Evolutionary conservation across 495 filamentous ascomycete species (phyloP).

Genomic region (Cladorrhinum samala): DNA sequence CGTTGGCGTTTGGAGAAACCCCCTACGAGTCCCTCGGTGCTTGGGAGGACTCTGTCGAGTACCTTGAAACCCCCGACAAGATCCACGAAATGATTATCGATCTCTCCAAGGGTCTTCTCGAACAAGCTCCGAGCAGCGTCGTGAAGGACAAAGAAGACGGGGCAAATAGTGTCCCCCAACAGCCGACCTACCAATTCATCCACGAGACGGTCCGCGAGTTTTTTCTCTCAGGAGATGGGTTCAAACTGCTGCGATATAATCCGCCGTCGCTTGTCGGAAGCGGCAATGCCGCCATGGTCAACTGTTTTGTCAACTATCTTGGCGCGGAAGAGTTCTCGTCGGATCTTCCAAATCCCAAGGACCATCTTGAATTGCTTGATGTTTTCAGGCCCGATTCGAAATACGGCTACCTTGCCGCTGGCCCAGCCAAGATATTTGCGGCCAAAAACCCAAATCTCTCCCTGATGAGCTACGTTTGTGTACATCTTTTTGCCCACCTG

Average conservation of each 20-base stretch:
- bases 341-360: background rate
- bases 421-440: too few relatives aligned
- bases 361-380: background rate
- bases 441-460: too few relatives aligned
- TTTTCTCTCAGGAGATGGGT: conserved; percentile 2
- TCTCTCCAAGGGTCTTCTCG: background rate
- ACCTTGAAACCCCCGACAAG: conserved; percentile 2
- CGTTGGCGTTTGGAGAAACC: background rate
- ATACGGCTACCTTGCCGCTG: too few relatives aligned
- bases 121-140: background rate
- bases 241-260: background rate
- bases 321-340: background rate
- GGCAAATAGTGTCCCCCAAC: too few relatives aligned
- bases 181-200: conserved; percentile 3
- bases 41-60: background rate
- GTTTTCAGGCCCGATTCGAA: background rate
- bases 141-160: too few relatives aligned
- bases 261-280: background rate
- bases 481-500: too few relatives aligned
- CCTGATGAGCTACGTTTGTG: too few relatives aligned
- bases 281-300: background rate
- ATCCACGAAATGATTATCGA: conserved; percentile 5
- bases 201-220: conserved; percentile 4
- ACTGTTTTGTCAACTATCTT: background rate
- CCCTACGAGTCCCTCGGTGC: background rate